Base-by-base conservation (phyloP, 1,139 yeast genomes). In the Geotrichum candidum region DNA sequence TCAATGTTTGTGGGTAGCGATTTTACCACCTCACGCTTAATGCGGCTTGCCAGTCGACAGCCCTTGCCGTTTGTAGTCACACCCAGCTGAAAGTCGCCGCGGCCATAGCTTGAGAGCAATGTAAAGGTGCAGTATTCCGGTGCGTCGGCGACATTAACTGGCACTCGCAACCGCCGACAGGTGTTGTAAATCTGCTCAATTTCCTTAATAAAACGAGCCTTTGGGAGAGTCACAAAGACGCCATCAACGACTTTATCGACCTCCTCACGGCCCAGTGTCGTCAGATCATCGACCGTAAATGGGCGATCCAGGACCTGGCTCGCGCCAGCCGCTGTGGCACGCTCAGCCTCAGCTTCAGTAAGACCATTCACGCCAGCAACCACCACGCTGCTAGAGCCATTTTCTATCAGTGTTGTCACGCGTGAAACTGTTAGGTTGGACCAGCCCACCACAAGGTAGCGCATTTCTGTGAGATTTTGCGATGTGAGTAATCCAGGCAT, bases 1-100 rank as follows among this genome's bases (percentile, higher is more conserved):
- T 86, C 92, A 27, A 91, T 82, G 68, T 90, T 84, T 1, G 78
- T 66, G 0, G 98, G 97, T 53, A 92, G 77, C 6, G 81, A 74
- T 58, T 82, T 78, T 1, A 84, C 84, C 45, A 90, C 76, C 67
- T 90, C 96, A 64, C 98, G 77, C 68, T 85, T 87, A 69, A 92
- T 82, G 66, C 96, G 79, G 63, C 86, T 83, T 0, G 97, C 96
- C 61, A 92, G 77, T 64, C 90, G 84, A 75, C 97, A 92, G 1
- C 98, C 97, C 73, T 88, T 88, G 0, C 97, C 96, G 50, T 85
- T 82, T 0, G 98, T 92, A 9, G 95, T 85, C 5, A 92, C 84
- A 0, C 96, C 96, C 59, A 92, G 69, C 73, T 89, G 95, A 74
- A 92, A 84, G 64, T 84, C 85, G 1, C 96, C 96, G 61, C 86